A percentile compares a stretch with the other conserved stretches of the same genome.
Conservation (phyloP, 192 early-diverging fungal species). For the Podila horticola region DNA sequence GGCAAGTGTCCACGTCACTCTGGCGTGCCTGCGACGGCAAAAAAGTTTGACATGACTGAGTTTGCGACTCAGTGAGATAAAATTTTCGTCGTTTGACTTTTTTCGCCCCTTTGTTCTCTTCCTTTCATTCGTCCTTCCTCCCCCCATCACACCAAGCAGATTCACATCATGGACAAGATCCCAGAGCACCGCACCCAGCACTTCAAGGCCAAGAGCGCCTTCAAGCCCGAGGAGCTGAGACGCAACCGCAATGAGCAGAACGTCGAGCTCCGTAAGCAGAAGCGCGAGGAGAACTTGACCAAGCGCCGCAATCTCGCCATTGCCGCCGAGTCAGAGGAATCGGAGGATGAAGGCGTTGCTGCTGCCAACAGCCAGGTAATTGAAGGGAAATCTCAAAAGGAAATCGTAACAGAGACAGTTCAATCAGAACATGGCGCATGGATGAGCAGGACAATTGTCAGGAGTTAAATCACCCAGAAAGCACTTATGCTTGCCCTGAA, state of each 20-base stretch:
- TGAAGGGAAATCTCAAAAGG: neutral
- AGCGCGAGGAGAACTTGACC: constrained; percentile 91
- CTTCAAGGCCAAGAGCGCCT: constrained; percentile 89
- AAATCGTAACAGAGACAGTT: neutral
- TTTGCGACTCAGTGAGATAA: too few relatives aligned
- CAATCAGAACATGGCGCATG: neutral
- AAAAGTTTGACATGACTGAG: too few relatives aligned
- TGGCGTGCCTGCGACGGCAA: too few relatives aligned
- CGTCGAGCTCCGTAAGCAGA: constrained; percentile 95
- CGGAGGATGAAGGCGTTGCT: constrained; percentile 80
- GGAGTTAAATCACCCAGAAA: neutral
- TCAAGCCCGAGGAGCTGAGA: constrained; percentile 92
- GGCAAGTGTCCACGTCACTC: too few relatives aligned
- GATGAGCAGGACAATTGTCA: neutral
- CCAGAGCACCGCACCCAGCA: constrained; percentile 71
- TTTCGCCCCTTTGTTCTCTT: constrained; percentile 1
- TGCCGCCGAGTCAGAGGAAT: constrained; percentile 68
- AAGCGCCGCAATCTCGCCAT: constrained; percentile 91
- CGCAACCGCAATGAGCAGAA: constrained; percentile 92
- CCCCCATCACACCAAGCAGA: neutral
- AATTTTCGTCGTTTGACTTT: neutral
- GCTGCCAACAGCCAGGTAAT: constrained; percentile 67
- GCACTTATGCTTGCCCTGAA: neutral
- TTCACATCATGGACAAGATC: constrained; percentile 58
- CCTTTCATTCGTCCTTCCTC: neutral